Evolutionary conservation across 164 flowering plant genomes (phyloP).

Genomic region (Berberis vulgaris): DNA sequence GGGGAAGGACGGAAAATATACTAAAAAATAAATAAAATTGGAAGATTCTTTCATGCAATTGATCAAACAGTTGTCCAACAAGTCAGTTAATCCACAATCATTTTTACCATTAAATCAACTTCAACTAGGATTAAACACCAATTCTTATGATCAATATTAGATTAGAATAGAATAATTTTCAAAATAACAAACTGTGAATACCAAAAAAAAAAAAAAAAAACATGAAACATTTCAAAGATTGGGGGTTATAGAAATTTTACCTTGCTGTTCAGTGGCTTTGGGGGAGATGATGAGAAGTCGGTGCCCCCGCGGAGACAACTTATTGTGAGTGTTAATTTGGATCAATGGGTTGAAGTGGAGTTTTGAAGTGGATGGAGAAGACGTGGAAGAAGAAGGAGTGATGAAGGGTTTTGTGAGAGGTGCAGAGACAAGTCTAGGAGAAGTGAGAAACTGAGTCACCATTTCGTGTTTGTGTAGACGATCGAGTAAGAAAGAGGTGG

Average conservation of each 20-base stretch:
- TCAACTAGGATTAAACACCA: neutral
- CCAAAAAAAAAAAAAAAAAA: neutral
- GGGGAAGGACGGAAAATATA: too few relatives aligned
- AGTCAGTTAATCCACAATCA: neutral
- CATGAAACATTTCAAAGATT: too few relatives aligned
- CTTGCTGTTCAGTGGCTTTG: constrained; percentile 25
- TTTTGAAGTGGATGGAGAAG: constrained; percentile 1
- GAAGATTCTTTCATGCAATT: neutral
- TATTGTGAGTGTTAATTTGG: neutral
- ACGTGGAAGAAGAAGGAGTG: constrained; percentile 6
- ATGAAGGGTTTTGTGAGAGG: constrained; percentile 8
- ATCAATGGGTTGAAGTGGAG: neutral
- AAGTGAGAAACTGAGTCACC: constrained; percentile 18
- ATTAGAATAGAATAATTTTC: neutral
- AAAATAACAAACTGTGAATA: neutral
- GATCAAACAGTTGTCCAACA: neutral
- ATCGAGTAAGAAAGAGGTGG: neutral
- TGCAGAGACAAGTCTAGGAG: constrained; percentile 8
- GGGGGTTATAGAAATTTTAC: constrained; percentile 1
- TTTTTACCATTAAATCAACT: neutral
- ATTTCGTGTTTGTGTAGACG: constrained; percentile 5
- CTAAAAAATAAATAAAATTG: too few relatives aligned
- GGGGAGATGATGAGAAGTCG: constrained; percentile 8
- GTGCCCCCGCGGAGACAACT: constrained; percentile 3
- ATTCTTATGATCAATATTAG: too few relatives aligned